phyloP scores from a whole-genome alignment of 1,284 basidiomycete genomes.

The Leccinum solheimii region DNA sequence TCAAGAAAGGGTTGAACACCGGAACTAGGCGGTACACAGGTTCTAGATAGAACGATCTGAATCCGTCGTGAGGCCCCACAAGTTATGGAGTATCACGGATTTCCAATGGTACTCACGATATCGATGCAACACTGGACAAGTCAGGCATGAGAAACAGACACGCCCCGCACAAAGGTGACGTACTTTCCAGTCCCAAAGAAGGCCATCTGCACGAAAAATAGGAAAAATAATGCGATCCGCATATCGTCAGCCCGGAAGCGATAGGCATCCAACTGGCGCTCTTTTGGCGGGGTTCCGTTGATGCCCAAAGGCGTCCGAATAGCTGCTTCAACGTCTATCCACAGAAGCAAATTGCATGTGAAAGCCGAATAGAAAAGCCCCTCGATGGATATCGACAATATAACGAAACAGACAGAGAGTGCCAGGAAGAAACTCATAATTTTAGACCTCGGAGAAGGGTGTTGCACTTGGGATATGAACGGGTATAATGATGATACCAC shows the following conservation, averaged over 20 bases:
- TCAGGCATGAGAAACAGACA: constrained; percentile 4
- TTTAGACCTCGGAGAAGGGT: constrained; percentile 46
- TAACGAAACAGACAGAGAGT: constrained; percentile 76
- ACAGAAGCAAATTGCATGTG: constrained; percentile 60
- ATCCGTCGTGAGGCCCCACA: constrained; percentile 7
- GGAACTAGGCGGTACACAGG: constrained; percentile 89
- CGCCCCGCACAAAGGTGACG: constrained; percentile 33
- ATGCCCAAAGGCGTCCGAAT: constrained; percentile 32
- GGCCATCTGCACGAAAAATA: constrained; percentile 86
- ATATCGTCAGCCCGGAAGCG: constrained; percentile 63
- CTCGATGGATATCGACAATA: constrained; percentile 83
- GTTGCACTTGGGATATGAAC: constrained; percentile 39
- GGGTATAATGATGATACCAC: constrained; percentile 54
- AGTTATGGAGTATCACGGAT: not conserved
- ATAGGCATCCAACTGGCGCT: constrained; percentile 33
- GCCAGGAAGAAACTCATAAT: constrained; percentile 66
- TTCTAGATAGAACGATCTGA: constrained; percentile 83
- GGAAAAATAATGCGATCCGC: constrained; percentile 77
- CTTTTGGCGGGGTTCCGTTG: constrained; percentile 9
- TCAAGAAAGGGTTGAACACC: constrained; percentile 85
- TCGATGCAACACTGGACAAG: constrained; percentile 75
- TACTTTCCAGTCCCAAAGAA: constrained; percentile 91
- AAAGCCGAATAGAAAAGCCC: constrained; percentile 79
- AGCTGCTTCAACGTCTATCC: constrained; percentile 68
- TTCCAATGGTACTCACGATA: constrained; percentile 56